phyloP scores from a whole-genome alignment of 2,329 filamentous ascomycete species.

The Chaetomiaceae sp. region DNA sequence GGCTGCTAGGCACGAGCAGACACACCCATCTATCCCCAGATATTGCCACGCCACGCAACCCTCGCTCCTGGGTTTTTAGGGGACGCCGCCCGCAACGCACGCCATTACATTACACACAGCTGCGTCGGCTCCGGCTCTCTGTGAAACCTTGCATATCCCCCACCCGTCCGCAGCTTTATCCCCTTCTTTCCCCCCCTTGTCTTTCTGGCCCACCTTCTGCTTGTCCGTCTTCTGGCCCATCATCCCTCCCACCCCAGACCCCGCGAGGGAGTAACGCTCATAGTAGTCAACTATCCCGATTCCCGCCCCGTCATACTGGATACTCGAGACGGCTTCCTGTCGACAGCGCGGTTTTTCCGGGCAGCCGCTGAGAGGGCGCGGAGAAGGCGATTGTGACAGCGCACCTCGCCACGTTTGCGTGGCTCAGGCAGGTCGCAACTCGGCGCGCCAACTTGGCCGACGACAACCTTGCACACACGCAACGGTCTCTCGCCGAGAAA shows the following conservation, averaged over 20 bases:
- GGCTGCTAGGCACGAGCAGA: too few species aligned
- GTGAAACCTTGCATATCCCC: slow-evolving; percentile 25
- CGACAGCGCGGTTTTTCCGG: slow-evolving; percentile 11
- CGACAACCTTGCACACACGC: slow-evolving; percentile 2
- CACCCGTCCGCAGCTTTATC: slow-evolving; percentile 26
- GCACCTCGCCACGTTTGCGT: slow-evolving; percentile 14
- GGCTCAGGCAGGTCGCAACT: slow-evolving; percentile 21
- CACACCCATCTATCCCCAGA: too few species aligned
- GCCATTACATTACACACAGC: slow-evolving; percentile 14
- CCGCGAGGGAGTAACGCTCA: too few species aligned
- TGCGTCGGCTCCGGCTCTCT: slow-evolving; percentile 16
- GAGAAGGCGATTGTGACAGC: not conserved
- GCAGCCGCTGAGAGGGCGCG: slow-evolving; percentile 1
- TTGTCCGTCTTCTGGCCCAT: slow-evolving; percentile 14
- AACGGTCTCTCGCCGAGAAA: slow-evolving; percentile 2
- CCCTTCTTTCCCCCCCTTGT: slow-evolving; percentile 17
- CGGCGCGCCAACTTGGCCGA: slow-evolving; percentile 21
- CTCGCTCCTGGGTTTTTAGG: slow-evolving; percentile 4
- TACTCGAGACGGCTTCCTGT: slow-evolving; percentile 15
- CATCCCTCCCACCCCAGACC: slow-evolving; percentile 11
- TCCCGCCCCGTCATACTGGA: slow-evolving; percentile 18
- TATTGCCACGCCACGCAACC: slow-evolving; percentile 28
- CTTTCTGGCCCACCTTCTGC: slow-evolving; percentile 17
- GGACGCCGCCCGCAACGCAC: slow-evolving; percentile 18
- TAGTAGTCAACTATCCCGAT: too few species aligned